Evolutionary conservation across 495 filamentous ascomycete species (phyloP), one percentile per base, ranked within the genome.

Genomic region (Symbiotaphrina buchneri): DNA sequence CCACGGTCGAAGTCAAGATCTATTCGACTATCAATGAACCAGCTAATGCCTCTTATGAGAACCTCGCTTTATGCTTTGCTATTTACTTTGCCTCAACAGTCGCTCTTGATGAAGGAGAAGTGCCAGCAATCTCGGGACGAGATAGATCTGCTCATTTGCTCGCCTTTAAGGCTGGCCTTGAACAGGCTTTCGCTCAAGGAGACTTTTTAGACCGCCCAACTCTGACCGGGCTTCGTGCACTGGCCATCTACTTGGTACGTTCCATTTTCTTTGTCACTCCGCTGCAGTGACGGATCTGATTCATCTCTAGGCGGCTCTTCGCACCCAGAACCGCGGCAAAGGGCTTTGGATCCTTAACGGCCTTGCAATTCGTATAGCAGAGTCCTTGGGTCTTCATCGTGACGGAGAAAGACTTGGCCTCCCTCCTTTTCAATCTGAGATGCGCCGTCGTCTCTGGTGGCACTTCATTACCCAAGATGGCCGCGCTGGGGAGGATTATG

Each of bases 191-290:
- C n/a, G n/a, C n/a, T n/a, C n/a, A n/a, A n/a, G n/a, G n/a, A n/a
- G n/a, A n/a, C n/a, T n/a, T n/a, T n/a, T n/a, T n/a, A n/a, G n/a
- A n/a, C n/a, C n/a, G n/a, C n/a, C n/a, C n/a, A n/a, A n/a, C n/a
- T 25, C 41, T 71, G 7, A 49, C 53, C 11, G 56, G 57, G 2
- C 47, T 69, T 5, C 65, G 68, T 34, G 59, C 65, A 13, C 44
- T 65, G n/a, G 47, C 59, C 0, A 40, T 69, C 6, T 66, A 58
- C 35, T 32, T 67, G 41, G 61, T 69, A 55, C 44, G 52, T 39
- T 8, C 22, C 22, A 8, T 25, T 25, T 7, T 13, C 22, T 13
- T 8, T 8, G 22, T 25, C 13, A 8, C 6, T 23, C 17, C 27
- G 4, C 18, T 20, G 22, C 17, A 18, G 4, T 2, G 21, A 48